Base-by-base conservation (phyloP, 495 filamentous ascomycete species). In the Opeltia flavorubescens region DNA sequence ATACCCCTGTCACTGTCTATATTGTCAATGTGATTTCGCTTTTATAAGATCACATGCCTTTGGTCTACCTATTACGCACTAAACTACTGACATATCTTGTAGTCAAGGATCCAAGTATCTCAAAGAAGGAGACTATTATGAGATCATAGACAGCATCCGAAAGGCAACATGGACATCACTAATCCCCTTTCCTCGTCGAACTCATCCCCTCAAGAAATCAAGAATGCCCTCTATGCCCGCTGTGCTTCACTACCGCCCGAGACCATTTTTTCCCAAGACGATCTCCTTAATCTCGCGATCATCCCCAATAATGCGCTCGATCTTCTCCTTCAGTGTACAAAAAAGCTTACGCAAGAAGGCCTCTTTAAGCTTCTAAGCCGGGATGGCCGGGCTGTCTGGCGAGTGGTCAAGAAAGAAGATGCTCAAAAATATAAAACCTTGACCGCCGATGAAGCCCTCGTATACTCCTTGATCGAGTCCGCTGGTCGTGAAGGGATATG, bases 391-490 rank as follows among this genome's bases (percentile, higher is more conserved):
- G 48, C 83, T 23, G 75, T 72, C 47, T 88, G 83, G 83, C 71
- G 71, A 59, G 63, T 80, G 46, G 76, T 83, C 44, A 72, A 74
- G 33, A 65, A 69, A 42, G 79, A 79, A 49, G 81, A 86, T 58
- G 83, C 82, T 43, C 73, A 77, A 56, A 84, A 83, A 80, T 81
- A 84, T 59, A 76, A 76, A 42, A 66, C 67, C 46, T 73, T 86
- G 23, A 75, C 62, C 51, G 56, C 65, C 38, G 84, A 94, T 50
- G 86, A 93, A 56, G 74, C 75, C 51, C 65, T 93, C 44, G 77
- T 96, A 3, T 95, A 89, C 71, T 73, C 75, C 48, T 75, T 81
- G 50, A 89, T 98, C 54, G 89, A 95, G 56, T 77, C 82, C 42
- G 77, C 81, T 21, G 83, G 77, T 21, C 71, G 71, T 34, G 80